Percentiles rank a stretch among this genome's conserved stretches.
Conservation (phyloP, 2,329 filamentous ascomycete genomes). For the Aspergillus floridensis region DNA sequence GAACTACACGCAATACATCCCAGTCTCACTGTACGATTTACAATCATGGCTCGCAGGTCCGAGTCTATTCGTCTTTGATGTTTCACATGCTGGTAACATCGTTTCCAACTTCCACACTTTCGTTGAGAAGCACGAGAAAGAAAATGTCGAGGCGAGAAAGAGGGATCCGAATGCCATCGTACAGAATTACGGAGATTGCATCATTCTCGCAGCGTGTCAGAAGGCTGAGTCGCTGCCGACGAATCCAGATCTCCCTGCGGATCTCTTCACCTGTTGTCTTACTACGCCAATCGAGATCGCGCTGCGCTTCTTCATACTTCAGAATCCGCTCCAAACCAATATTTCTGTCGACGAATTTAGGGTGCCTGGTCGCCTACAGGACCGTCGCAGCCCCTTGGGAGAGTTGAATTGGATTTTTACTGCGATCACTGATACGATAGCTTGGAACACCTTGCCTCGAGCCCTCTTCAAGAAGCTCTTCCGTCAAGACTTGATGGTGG, state of each 20-base stretch:
- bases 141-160: slow-evolving; percentile 72
- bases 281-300: slow-evolving; percentile 98
- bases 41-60: slow-evolving; percentile 95
- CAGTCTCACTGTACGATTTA: slow-evolving; percentile 89
- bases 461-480: slow-evolving; percentile 96
- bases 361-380: slow-evolving; percentile 86
- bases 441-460: slow-evolving; percentile 91
- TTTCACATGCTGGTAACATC: slow-evolving; percentile 93
- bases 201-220: slow-evolving; percentile 88
- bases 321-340: slow-evolving; percentile 71
- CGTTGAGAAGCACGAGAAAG: slow-evolving; percentile 89
- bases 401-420: slow-evolving; percentile 99
- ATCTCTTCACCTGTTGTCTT: slow-evolving; percentile 92
- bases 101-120: slow-evolving; percentile 92
- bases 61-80: slow-evolving; percentile 96
- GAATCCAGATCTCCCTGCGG: slow-evolving; percentile 87
- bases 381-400: slow-evolving; percentile 86
- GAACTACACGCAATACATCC: slow-evolving; percentile 98
- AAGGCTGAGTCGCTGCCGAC: slow-evolving; percentile 91
- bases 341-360: slow-evolving; percentile 79
- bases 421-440: slow-evolving; percentile 96
- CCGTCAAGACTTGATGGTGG: slow-evolving; percentile 97
- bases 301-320: slow-evolving; percentile 90
- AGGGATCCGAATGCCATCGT: slow-evolving; percentile 68
- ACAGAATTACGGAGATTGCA: slow-evolving; percentile 74